These are phyloP conservation scores for Talaromyces wortmannii DNA, from an alignment of 495 filamentous ascomycete genomes.

Conservation along the genomic window DNA sequence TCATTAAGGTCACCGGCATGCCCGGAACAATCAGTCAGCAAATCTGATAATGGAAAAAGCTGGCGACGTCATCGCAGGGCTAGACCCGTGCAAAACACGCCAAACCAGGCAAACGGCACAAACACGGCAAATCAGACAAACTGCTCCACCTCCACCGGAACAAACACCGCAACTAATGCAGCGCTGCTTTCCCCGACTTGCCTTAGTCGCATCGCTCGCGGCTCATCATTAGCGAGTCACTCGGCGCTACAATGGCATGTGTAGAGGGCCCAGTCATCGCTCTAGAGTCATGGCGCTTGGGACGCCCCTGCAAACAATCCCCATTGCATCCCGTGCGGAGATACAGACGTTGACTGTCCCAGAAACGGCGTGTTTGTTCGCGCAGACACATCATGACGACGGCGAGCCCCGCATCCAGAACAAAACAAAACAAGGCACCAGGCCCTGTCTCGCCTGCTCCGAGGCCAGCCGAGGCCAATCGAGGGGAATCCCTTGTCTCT, in stretches of 20 bases:
- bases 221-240: neutral
- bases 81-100: too few relatives aligned
- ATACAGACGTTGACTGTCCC: neutral
- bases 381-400: constrained; percentile 1
- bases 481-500: neutral
- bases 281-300: too few relatives aligned
- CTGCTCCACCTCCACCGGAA: too few relatives aligned
- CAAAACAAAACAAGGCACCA: constrained; percentile 2
- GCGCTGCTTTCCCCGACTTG: neutral
- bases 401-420: neutral
- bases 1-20: too few relatives aligned
- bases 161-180: neutral
- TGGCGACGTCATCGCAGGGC: too few relatives aligned
- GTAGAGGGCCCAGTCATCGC: too few relatives aligned
- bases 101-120: constrained; percentile 2
- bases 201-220: neutral
- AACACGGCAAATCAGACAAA: constrained; percentile 1
- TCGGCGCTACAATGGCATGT: too few relatives aligned
- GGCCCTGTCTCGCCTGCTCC: neutral
- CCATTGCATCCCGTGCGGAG: neutral
- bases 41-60: too few relatives aligned
- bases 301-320: neutral
- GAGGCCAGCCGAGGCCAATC: neutral
- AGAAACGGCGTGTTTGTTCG: neutral
- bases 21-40: too few relatives aligned